Base-by-base conservation (phyloP, 495 filamentous ascomycete genomes). In the Daldinia caldariorum region DNA sequence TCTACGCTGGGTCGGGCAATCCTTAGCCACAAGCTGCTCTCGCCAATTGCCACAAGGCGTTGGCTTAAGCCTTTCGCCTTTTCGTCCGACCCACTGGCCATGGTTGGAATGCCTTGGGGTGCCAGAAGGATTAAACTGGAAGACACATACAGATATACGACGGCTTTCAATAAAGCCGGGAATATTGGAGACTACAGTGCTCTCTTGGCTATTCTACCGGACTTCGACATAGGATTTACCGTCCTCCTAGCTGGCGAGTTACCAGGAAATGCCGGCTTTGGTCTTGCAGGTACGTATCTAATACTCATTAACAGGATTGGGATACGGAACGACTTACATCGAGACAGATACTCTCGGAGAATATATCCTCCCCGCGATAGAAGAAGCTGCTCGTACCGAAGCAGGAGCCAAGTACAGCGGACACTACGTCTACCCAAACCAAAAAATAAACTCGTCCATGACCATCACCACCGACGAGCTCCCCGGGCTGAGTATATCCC, bases 41-140 rank as follows among this genome's bases (percentile, higher is more conserved):
- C 81, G 0, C 79, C 82, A 0, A 74, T 79, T 14, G 63, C 77
- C 16, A 90, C 88, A 0, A 79, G 84, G 67, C 71, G 81, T 26
- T 90, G 86, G 88, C 66, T 91, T 61, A 89, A 89, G 67, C 88
- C 88, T 0, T 60, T 71, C n/a, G 63, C 80, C 1, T 84, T 85
- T 61, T 86, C 84, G 2, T 80, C 87, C 0, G 80, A 81, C 14
- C 75, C 84, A 0, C 72, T 69, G 0, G 72, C 79, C 3, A 74
- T 77, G 20, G 80, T 89, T 8, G 87, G 87, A 0, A 83, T 85
- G 16, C 88, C 89, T 0, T 90, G 87, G 87, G 88, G 89, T 20
- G 85, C 88, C 6, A 68, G 76, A 13, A 80, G 78, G 6, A 76
- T 80, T 29, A 71, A 77, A 6, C 49, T 80, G 3, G 69, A 67